Base-by-base conservation (phyloP, 2,329 filamentous ascomycete species). In the Bretziella fagacearum region DNA sequence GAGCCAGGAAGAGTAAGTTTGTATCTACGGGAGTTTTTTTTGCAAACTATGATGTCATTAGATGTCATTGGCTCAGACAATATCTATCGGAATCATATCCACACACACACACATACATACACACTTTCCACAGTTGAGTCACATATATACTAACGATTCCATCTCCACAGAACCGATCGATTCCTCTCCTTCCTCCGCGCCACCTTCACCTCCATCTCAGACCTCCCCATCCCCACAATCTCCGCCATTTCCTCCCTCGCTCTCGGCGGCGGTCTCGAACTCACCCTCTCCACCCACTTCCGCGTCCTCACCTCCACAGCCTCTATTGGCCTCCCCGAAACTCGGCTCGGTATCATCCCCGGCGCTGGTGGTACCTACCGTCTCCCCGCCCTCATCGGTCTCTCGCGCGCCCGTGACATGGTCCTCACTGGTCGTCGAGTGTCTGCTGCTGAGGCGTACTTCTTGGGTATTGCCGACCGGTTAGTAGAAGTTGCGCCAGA, bases 351-450 rank as follows among this genome's bases (percentile, higher is more conserved):
- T 48, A 98, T 98, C 59, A 82, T 98, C 53, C 91, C 91, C 2
- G 91, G 91, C 50, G 91, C 89, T 2, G 91, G 91, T 36, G 91
- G 89, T 51, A 96, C 89, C 1, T 84, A 85, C 62, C 79, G 91
- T 7, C 76, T 98, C 1, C 85, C 86, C 1, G 73, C 71, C 6
- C 64, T 98, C 17, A 80, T 98, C 53, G 91, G 91, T 4, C 65
- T 81, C 20, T 69, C 72, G 22, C 77, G 86, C 47, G 91, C 91
- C n/a, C 73, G 87, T 44, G 89, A 98, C 61, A 66, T 96, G 56
- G 81, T 96, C 44, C 68, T 96, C 6, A 96, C 89, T 0, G 91
- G 91, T 2, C 75, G 91, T n/a, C 71, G 85, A 36, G 82, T 98
- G 10, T 71, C 72, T 6, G 89, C 77, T 0, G 67, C 82, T 1